Base-by-base conservation (phyloP, 2,329 filamentous ascomycete genomes). In the Fusarium subtropicale region DNA sequence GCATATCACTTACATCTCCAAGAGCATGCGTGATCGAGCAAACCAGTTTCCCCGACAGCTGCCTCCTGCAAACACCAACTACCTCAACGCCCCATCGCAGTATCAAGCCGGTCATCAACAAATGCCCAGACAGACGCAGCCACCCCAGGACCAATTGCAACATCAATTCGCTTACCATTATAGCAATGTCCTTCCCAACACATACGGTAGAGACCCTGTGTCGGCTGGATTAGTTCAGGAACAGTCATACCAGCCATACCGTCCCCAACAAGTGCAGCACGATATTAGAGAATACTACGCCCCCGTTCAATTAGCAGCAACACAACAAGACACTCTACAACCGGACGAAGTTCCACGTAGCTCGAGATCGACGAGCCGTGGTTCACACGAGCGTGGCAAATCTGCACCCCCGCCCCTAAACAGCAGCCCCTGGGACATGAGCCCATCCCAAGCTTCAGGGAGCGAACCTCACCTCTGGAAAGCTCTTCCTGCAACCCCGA, bases 351-450 rank as follows among this genome's bases (percentile, higher is more conserved):
- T 58, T 24, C 60, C 60, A 41, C 48, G 63, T 34, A 71, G 63
- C 24, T 75, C 72, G 7, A 69, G 74, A 10, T 65, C 71, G 11
- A 60, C 66, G 41, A 71, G 64, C 36, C 63, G 75, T 8, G 60
- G 67, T 38, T 78, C 79, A 11, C 79, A 82, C 48, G 82, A 83
- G 55, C 80, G 85, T 31, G 84, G 84, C 26, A 79, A 78, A 28
- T 86, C 85, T 5, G 85, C 84, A 9, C 84, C 84, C 16, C 83
- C 85, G 4, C 82, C 81, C 0, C 75, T 83, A 46, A 83, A 81
- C 47, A 81, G 82, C 24, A 83, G 80, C 58, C 83, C 82, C 1
- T 86, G 84, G 84, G 81, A 85, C 57, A 77, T 79, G 7, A 75
- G 76, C 20, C 71, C 76, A 6, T 75, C 75, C 31, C 54, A 50